Base-by-base conservation (phyloP, 352 stramenopile genomes). In the Globisporangium solare region DNA sequence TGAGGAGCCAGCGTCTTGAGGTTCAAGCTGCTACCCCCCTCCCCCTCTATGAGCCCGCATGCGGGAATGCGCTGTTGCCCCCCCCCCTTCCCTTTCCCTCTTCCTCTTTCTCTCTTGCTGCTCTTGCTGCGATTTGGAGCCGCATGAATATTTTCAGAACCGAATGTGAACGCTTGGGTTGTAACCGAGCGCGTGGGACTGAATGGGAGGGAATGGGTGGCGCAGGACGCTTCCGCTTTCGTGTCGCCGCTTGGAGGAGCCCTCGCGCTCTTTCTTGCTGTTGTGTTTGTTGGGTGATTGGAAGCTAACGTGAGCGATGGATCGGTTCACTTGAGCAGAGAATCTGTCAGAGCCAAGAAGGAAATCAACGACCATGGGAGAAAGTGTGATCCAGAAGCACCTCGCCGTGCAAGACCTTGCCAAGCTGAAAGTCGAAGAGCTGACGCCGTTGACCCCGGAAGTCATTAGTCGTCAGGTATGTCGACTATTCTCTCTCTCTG, bases 371-470 rank as follows among this genome's bases (percentile, higher is more conserved):
- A 58, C 31, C 6, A 91, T 92, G 81, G 71, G 64, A 53, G 81
- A 90, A 68, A 71, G 66, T 20, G 67, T 74, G 60, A 67, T 85
- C 39, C 78, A 89, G 69, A 86, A 86, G 61, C 81, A 92, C 57
- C 65, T 95, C 27, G 84, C 83, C 43, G 79, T 94, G 61, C 96
- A 99, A 79, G 89, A 99, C 79, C 79, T 98, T 56, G 76, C 76
- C 21, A 97, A 92, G 56, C 81, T 99, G 43, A 97, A 99, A 79
- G 71, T 96, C 11, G 86, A 92, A 48, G 92, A 97, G 56, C 88
- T 99, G 54, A 99, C 94, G 18, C 96, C 97, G 31, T 79, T 99
- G 35, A 98, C 96, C 22, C 97, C 96, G 1, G 97, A 99, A 76
- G 97, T 99, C 56, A 97, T 98, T 74, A 92, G 81, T 88, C 83